These are phyloP conservation scores for Agrocybe pediades DNA, from an alignment of 768 basidiomycete genomes.

Conservation along the genomic window DNA sequence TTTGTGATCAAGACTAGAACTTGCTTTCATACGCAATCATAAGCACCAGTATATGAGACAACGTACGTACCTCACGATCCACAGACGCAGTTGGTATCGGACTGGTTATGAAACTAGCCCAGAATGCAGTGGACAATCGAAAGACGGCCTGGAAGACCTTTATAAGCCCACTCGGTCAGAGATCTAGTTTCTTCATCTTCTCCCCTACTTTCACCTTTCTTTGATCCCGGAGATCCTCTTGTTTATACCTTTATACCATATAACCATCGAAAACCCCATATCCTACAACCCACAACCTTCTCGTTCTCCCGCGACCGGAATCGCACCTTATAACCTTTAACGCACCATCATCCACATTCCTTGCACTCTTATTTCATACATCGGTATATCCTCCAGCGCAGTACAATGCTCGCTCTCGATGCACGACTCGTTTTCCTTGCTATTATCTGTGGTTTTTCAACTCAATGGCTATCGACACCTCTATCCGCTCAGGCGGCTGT, in stretches of 20 bases:
- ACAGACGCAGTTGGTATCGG: neutral
- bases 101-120: neutral
- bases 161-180: neutral
- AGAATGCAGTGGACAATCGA: neutral
- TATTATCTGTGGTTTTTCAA: conserved; percentile 46
- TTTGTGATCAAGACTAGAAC: no score
- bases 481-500: conserved; percentile 16
- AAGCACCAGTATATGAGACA: no score
- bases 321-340: conserved; percentile 21
- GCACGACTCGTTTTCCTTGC: conserved; percentile 48
- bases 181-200: conserved; percentile 20
- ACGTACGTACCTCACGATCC: no score
- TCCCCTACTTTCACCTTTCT: conserved; percentile 36
- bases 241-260: conserved; percentile 18
- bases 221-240: conserved; percentile 59
- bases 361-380: conserved; percentile 4
- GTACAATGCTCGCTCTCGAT: conserved; percentile 51
- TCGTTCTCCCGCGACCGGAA: conserved; percentile 26
- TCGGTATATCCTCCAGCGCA: conserved; percentile 8
- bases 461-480: conserved; percentile 37
- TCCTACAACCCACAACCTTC: conserved; percentile 15
- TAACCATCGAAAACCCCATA: conserved; percentile 13
- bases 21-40: no score
- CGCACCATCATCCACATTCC: conserved; percentile 15
- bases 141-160: neutral